phyloP scores from a whole-genome alignment of 148 eudicot genomes.

The Camellia granthamiana region DNA sequence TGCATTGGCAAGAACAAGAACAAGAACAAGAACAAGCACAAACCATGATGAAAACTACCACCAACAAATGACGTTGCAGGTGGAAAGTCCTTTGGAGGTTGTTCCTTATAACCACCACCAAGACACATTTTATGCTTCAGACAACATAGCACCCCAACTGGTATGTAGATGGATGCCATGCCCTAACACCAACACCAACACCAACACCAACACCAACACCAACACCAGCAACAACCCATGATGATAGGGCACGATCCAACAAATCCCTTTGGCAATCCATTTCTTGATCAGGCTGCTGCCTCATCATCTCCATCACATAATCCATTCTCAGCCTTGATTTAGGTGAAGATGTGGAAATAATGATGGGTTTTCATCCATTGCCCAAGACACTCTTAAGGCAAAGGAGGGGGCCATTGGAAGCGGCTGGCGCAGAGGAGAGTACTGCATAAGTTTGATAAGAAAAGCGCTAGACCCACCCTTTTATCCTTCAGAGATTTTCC shows the following conservation, averaged over 20 bases:
- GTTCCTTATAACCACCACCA: neutral
- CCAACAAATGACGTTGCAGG: neutral
- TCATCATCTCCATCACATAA: too few relatives aligned
- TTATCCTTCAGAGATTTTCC: too few relatives aligned
- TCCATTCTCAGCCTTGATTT: too few relatives aligned
- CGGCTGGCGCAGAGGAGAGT: too few relatives aligned
- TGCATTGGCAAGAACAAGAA: constrained; percentile 8
- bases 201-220: neutral
- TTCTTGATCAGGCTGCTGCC: neutral
- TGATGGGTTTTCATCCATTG: too few relatives aligned
- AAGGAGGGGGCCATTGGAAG: too few relatives aligned
- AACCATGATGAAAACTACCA: constrained; percentile 2
- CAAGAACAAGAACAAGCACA: too few relatives aligned
- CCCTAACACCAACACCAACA: constrained; percentile 12
- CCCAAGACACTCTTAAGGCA: too few relatives aligned
- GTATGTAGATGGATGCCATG: constrained; percentile 10
- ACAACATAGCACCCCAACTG: neutral
- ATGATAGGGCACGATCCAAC: constrained; percentile 13
- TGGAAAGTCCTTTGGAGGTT: constrained; percentile 13
- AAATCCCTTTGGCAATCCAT: constrained; percentile 26
- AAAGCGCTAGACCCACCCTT: too few relatives aligned
- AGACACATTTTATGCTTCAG: neutral
- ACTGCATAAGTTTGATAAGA: too few relatives aligned
- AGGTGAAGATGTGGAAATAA: too few relatives aligned
- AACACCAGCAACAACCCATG: constrained; percentile 10